These are phyloP conservation scores for Kuraishia molischiana DNA, from an alignment of 805 yeast species.

Conservation along the genomic window DNA sequence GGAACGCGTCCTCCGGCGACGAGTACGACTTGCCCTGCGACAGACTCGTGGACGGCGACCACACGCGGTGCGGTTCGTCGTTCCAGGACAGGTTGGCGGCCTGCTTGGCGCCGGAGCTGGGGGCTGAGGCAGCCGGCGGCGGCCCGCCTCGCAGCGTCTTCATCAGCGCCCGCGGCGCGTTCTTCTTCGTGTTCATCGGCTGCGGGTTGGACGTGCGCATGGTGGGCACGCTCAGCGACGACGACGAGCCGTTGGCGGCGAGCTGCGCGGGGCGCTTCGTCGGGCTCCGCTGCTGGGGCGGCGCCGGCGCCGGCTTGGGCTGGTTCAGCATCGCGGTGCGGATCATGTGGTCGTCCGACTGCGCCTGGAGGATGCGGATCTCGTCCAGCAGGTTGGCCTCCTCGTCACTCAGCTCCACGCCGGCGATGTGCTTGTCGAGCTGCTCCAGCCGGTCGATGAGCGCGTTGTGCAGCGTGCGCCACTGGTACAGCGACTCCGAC, in stretches of 20 bases:
- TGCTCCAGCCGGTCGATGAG: slow-evolving; percentile 44
- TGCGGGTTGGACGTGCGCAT: slow-evolving; percentile 17
- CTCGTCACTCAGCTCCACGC: slow-evolving; percentile 28
- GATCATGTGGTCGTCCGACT: slow-evolving; percentile 27
- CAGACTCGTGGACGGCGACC: slow-evolving; percentile 25
- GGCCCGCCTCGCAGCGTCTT: slow-evolving; percentile 9
- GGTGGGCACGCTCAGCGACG: slow-evolving; percentile 15
- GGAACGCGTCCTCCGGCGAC: slow-evolving; percentile 10
- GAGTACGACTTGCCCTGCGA: slow-evolving; percentile 15
- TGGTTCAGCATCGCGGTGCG: slow-evolving; percentile 16
- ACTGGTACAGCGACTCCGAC: slow-evolving; percentile 55
- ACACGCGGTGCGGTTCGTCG: slow-evolving; percentile 13
- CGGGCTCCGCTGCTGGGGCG: neutral
- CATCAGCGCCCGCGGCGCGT: slow-evolving; percentile 11
- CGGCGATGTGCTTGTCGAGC: slow-evolving; percentile 31
- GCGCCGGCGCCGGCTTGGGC: neutral
- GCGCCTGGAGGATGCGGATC: slow-evolving; percentile 24
- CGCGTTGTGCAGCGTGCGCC: slow-evolving; percentile 63
- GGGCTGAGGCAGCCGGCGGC: slow-evolving; percentile 4
- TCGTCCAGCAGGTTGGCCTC: slow-evolving; percentile 32
- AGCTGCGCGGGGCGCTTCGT: neutral
- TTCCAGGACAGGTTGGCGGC: slow-evolving; percentile 21
- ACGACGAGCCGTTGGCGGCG: slow-evolving; percentile 5
- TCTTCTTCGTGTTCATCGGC: slow-evolving; percentile 16
- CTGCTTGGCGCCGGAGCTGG: slow-evolving; percentile 16